Evolutionary conservation across 73 alveolate species (phyloP), one percentile per base, ranked within the genome.

Genomic region (Durusdinium trenchii): DNA sequence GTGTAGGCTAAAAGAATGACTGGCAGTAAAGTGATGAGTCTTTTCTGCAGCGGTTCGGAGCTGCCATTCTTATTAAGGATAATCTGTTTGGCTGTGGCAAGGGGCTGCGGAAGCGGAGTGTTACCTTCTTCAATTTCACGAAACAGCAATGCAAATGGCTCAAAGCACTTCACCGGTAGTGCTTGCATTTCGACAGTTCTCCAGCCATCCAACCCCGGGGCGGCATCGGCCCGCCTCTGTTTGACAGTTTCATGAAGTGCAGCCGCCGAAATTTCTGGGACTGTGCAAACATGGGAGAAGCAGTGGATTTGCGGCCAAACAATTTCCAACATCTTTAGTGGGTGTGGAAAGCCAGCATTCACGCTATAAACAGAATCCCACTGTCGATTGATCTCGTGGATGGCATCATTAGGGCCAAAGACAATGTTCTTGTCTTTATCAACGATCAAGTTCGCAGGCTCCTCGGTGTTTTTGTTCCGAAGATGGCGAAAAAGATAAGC

Each of bases 121-220:
- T 6, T 73, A 3, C 84, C 84, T 35, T 73, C 36, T 3, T 73
- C 84, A n/a, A 73, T 73, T 3, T n/a, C 0, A 3, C 7, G n/a
- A 48, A 48, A 73, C 48, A 73, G 6, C 48, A 26, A 0, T 1
- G 45, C n/a, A 47, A 47, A 71, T 3, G 84, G 84, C 3, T 4
- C 3, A 26, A 36, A 71, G 7, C 51, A 14, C 6, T 3, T 3
- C 3, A 71, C 51, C 6, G 84, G 84, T 5, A 71, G 28, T 3
- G 51, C 51, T n/a, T 71, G 47, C 18, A 71, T 10, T 38, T 71
- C 84, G 10, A 6, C 32, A 16, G 51, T 71, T 51, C 84, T 3
- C 84, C 84, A 71, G 32, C 84, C 84, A 71, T 71, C 84, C 32
- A 71, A 6, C 26, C 84, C 84, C 6, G 84, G 36, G 3, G 84